phyloP scores from a whole-genome alignment of 2,329 filamentous ascomycete species.

The Juglanconis sp. region DNA sequence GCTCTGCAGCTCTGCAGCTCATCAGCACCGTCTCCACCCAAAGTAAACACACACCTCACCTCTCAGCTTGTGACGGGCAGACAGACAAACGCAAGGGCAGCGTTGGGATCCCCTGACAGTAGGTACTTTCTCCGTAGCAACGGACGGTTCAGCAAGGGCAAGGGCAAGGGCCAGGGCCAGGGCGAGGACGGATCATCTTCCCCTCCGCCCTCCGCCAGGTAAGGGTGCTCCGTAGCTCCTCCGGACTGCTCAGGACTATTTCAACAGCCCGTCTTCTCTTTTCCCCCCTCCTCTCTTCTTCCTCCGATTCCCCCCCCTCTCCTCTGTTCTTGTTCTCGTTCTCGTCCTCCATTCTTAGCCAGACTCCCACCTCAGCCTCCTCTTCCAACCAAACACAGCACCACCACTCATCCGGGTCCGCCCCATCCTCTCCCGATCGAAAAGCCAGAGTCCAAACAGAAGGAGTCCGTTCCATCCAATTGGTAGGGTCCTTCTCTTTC shows the following conservation, averaged over 20 bases:
- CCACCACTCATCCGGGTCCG: conserved; percentile 23
- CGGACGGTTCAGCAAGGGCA: background rate
- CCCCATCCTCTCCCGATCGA: conserved; percentile 24
- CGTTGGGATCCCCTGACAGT: background rate
- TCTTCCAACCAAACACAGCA: conserved; percentile 27
- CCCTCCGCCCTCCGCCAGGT: conserved; percentile 5
- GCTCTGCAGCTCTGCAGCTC: conserved; percentile 2
- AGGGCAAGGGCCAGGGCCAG: background rate
- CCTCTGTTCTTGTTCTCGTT: conserved; percentile 1
- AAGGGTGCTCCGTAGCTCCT: background rate
- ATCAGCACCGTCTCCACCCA: conserved; percentile 9
- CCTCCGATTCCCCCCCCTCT: conserved; percentile 10
- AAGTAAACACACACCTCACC: conserved; percentile 16
- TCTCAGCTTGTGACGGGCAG: background rate
- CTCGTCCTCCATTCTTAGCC: conserved; percentile 23
- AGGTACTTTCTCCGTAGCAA: background rate
- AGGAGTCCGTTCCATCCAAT: conserved; percentile 29
- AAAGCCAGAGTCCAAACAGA: conserved; percentile 28
- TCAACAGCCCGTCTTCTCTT: conserved; percentile 20
- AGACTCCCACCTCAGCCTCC: conserved; percentile 18
- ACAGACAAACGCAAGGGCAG: background rate
- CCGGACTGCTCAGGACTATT: conserved; percentile 12
- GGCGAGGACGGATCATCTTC: conserved; percentile 1
- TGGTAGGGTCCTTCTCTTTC: conserved; percentile 32
- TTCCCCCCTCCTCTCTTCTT: conserved; percentile 11